Conservation (phyloP, 2,329 filamentous ascomycete species). For the Cordyceps farinosa region DNA sequence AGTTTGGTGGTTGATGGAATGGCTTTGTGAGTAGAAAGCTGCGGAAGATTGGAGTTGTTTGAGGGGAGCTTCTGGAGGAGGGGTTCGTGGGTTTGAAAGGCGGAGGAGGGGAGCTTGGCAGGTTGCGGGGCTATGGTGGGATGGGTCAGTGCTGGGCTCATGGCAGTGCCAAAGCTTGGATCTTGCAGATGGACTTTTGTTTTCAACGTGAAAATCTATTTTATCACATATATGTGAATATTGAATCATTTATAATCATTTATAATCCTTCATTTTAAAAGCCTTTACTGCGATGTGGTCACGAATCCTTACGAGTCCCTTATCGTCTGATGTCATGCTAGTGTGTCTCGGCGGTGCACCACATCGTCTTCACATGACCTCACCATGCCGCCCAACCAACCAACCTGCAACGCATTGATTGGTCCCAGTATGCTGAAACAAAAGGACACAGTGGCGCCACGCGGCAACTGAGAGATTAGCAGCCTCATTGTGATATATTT, state of each 20-base stretch:
- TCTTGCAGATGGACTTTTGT: not conserved
- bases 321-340: slow-evolving; percentile 7
- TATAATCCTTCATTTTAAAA: not conserved
- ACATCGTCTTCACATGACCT: slow-evolving; percentile 6
- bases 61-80: not conserved
- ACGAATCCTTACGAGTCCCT: not conserved
- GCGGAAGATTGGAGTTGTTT: not conserved
- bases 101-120: slow-evolving; percentile 5
- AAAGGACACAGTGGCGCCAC: not conserved
- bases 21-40: not conserved
- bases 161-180: not conserved
- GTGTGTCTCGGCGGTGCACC: not conserved
- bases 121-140: slow-evolving; percentile 2
- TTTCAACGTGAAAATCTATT: too few species aligned
- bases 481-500: not conserved
- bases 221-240: too few species aligned
- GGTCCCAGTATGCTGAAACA: not conserved
- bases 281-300: not conserved
- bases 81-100: not conserved
- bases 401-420: not conserved
- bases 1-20: slow-evolving; percentile 13
- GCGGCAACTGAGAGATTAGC: not conserved
- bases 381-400: not conserved
- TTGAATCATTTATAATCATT: too few species aligned
- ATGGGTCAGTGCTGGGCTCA: not conserved